Evolutionary conservation across 768 basidiomycete genomes (phyloP), one percentile per base, ranked within the genome.

Genomic region (Dacryopinax primogenitus): DNA sequence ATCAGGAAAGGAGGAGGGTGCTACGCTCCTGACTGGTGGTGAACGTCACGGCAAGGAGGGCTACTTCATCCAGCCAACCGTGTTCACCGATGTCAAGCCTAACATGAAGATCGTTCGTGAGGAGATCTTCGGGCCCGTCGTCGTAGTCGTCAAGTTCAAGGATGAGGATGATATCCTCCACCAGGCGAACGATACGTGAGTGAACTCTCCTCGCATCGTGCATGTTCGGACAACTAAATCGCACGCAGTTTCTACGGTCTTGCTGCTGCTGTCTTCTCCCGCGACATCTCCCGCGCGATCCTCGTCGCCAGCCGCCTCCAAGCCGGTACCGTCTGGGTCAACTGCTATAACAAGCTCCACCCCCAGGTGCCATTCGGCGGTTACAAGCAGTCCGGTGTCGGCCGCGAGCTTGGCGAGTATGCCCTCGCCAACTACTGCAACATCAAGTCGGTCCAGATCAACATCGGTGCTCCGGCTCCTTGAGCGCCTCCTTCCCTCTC

Each of bases 221-320:
- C n/a, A n/a, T n/a, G n/a, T n/a, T n/a, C n/a, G n/a, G n/a, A n/a
- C n/a, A n/a, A n/a, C n/a, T n/a, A n/a, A n/a, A n/a, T n/a, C n/a
- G n/a, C n/a, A n/a, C n/a, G n/a, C n/a, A n/a, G n/a, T 30, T 62
- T 72, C 62, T 95, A 93, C 74, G 94, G 94, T 66, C 83, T 96
- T 47, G 92, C 91, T 15, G 85, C 88, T 1, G 87, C 88, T 7
- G 84, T 98, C 63, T 96, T 93, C 80, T 85, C 88, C 35, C 79
- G 83, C 71, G 81, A 94, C 75, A 75, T 95, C 77, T 83, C 81
- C 68, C 81, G 86, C 30, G 91, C 89, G 0, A 76, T 94, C 64
- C 76, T 78, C 66, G 83, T 85, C 1, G 88, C 90, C 7, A 85
- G 90, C 73, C 79, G 76, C 66, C 77, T 97, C 66, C 82, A 88